Evolutionary conservation across 2,329 filamentous ascomycete genomes (phyloP), one percentile per base, ranked within the genome.

Genomic region (Dothideomycetidae sp.): DNA sequence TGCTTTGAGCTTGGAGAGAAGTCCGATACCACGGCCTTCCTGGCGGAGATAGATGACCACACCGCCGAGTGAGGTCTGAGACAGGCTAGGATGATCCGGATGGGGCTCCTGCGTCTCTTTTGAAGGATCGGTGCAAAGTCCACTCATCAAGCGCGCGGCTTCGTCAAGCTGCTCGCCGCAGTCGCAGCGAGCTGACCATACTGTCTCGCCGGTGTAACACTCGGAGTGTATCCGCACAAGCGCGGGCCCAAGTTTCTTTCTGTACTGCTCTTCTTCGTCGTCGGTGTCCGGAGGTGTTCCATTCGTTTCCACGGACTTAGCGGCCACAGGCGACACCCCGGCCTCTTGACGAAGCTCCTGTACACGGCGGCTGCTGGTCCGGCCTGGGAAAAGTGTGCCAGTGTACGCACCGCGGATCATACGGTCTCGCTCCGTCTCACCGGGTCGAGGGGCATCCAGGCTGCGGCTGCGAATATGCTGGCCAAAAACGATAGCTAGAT

Each of bases 141-240:
- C 36, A 28, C 36, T 38, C 90, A 98, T 98, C 2, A 98, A 64
- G 16, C 90, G 73, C 1, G 88, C 90, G 1, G 90, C 90, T 63
- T 98, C 90, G 57, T 98, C 90, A 2, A 98, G 70, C 57, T 98
- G 90, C 61, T 98, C 90, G 40, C 90, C 90, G 57, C 90, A 98
- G 61, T 98, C 90, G 62, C 90, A 98, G 17, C 90, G 77, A 23
- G 90, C 88, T 5, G 86, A 94, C 90, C 90, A 96, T 1, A 92
- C 90, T 1, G 90, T 98, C 66, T 98, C 90, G 42, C 90, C 90
- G 0, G 90, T 98, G 59, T 98, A 98, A 62, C 90, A 98, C 60
- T 98, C 90, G 3, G 83, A 93, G 58, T 98, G 90, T 53, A 98
- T 98, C 40, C 90, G 73, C 32, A 98, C 88, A 28, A 98, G 66